phyloP scores from a whole-genome alignment of 257 asterid genomes.

The Plantago major region DNA sequence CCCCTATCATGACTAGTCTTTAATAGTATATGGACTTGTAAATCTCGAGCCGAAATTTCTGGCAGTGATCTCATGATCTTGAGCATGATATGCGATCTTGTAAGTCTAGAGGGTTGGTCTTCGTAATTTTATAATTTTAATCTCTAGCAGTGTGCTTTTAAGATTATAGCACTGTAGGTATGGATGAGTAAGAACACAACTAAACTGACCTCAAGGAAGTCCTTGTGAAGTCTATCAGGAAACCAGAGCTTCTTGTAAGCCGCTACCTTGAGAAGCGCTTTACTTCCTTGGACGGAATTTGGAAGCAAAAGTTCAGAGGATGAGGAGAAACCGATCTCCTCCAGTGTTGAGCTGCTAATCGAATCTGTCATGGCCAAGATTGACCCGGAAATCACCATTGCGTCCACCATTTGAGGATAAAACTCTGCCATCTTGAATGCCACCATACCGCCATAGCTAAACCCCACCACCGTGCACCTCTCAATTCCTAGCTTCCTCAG shows the following conservation, averaged over 20 bases:
- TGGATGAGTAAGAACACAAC: neutral
- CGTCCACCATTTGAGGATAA: slow-evolving; percentile 57
- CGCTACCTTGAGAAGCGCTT: slow-evolving; percentile 72
- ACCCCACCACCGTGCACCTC: slow-evolving; percentile 71
- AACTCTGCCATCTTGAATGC: slow-evolving; percentile 89
- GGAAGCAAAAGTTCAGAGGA: slow-evolving; percentile 83
- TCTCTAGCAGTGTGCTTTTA: no score
- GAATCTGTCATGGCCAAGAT: slow-evolving; percentile 79
- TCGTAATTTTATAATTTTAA: no score
- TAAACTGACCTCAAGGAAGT: slow-evolving; percentile 62
- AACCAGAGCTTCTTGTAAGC: slow-evolving; percentile 83
- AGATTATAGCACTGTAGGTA: neutral
- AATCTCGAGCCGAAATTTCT: no score
- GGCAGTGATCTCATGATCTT: no score
- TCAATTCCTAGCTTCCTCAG: slow-evolving; percentile 60
- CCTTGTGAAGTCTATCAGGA: slow-evolving; percentile 74
- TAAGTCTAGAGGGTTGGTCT: neutral
- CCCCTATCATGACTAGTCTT: no score
- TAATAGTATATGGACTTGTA: no score
- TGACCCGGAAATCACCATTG: slow-evolving; percentile 69
- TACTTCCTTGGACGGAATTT: slow-evolving; percentile 54
- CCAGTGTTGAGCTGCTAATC: slow-evolving; percentile 41
- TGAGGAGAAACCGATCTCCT: slow-evolving; percentile 59
- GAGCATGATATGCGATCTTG: no score
- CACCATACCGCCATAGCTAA: slow-evolving; percentile 97